Percentiles rank a stretch among this genome's conserved stretches.
Conservation (phyloP, 495 filamentous ascomycete species). For the Trichocladium uniseriatum region DNA sequence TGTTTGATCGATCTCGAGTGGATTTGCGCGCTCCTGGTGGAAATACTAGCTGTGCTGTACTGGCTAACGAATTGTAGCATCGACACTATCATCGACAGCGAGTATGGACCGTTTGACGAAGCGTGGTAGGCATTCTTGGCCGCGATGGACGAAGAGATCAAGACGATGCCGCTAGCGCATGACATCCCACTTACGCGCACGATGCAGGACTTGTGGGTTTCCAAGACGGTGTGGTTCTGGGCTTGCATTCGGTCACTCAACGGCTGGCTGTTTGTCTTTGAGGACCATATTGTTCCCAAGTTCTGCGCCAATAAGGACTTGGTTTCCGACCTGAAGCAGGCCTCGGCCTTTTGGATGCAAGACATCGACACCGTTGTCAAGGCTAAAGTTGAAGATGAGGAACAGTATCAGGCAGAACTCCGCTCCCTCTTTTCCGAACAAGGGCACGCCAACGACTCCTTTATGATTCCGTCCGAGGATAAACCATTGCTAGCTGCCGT, state of each 20-base stretch:
- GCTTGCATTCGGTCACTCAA: not conserved
- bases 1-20: not conserved
- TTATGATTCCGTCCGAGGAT: not conserved
- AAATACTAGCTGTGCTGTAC: not conserved
- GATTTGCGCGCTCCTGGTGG: not conserved
- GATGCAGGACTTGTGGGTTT: not conserved
- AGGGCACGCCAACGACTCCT: not conserved
- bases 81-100: not conserved
- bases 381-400: not conserved
- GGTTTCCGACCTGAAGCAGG: not conserved
- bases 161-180: not conserved
- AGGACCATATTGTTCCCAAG: constrained; percentile 6
- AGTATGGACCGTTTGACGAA: not conserved
- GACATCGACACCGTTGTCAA: not conserved
- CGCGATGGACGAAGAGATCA: not conserved
- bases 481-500: not conserved
- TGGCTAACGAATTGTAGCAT: not conserved
- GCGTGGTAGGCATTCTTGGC: not conserved
- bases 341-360: not conserved
- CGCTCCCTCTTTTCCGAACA: not conserved
- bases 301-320: not conserved
- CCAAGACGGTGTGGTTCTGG: not conserved
- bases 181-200: not conserved
- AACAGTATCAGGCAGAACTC: not conserved
- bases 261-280: constrained; percentile 3